Base-by-base conservation (phyloP, 192 early-diverging fungal species). In the Obelidium mucronatum region DNA sequence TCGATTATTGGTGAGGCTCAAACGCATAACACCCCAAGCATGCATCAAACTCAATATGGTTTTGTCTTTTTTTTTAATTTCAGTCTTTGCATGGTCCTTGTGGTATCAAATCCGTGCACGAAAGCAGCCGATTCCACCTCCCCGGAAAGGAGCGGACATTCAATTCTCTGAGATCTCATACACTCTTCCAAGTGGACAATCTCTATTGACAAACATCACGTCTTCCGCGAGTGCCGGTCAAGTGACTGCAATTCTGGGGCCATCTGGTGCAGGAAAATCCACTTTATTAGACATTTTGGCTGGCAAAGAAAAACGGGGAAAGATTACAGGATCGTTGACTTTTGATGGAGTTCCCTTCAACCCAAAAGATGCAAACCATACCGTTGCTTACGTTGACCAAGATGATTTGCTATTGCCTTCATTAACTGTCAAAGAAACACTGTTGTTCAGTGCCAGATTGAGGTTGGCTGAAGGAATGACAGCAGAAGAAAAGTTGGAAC, bases 221-320 rank as follows among this genome's bases (percentile, higher is more conserved):
- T 95, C 94, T n/a, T 79, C 82, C 22, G 90, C 89, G 3, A 78
- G 84, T 26, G 87, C 95, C 19, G 96, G 95, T 33, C 86, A 91
- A 36, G 67, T 94, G 42, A 78, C 92, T 69, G 95, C 94, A 3
- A 89, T 99, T 15, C 95, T 98, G 91, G 97, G 96, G 0, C 93
- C 94, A 1, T 93, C 91, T 22, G 95, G 95, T 19, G 91, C 94
- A 3, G 96, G 95, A 40, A 97, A 96, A 83, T 91, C 94, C 6
- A 95, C 92, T 2, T 78, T 96, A n/a, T 84, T 98, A 31, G 93
- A 94, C 79, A 87, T 93, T 1, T 80, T 95, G 33, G 91, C 91
- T 6, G 91, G 90, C 2, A 92, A 92, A 54, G 82, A 87, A 40
- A 85, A 83, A 53, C 54, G 54, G 11, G 84, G 83, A 11, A 60